These are phyloP conservation scores for Ogataea paraovalis DNA, from an alignment of 805 yeast species.

Conservation along the genomic window DNA sequence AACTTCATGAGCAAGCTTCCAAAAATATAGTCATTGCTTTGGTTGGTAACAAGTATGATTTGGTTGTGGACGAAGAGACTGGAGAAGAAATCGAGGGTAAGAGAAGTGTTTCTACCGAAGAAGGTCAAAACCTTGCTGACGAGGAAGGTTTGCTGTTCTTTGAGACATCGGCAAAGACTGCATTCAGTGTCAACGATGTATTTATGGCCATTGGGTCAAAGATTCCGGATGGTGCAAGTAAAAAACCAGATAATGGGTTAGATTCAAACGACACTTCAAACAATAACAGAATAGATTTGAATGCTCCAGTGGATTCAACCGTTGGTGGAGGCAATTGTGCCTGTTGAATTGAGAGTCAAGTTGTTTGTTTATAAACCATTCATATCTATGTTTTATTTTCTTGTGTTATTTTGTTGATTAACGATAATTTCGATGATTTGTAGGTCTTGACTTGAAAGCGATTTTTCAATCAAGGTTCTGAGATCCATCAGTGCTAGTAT, in stretches of 20 bases:
- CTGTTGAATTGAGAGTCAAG: no score
- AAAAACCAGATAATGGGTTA: constrained; percentile 18
- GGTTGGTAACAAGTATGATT: constrained; percentile 89
- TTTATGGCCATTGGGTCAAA: constrained; percentile 85
- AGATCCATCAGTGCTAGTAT: neutral
- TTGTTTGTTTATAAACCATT: constrained; percentile 1
- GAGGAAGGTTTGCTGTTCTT: constrained; percentile 89
- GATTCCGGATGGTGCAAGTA: constrained; percentile 50
- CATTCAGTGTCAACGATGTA: constrained; percentile 84
- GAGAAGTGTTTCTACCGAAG: constrained; percentile 79
- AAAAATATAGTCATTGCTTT: constrained; percentile 88
- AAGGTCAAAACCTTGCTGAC: constrained; percentile 82
- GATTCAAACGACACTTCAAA: constrained; percentile 7
- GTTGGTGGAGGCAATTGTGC: constrained; percentile 28
- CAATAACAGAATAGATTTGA: constrained; percentile 34
- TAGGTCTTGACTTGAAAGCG: neutral
- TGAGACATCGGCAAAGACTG: constrained; percentile 93
- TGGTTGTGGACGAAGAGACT: constrained; percentile 50
- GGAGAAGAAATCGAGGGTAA: constrained; percentile 47
- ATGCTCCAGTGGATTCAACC: constrained; percentile 28
- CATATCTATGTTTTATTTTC: neutral
- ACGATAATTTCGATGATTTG: neutral
- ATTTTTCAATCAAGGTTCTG: neutral
- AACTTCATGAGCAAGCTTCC: constrained; percentile 92
- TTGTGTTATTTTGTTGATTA: neutral